Conservation (phyloP, 2,329 filamentous ascomycete species). For the Fusarium sp. region DNA sequence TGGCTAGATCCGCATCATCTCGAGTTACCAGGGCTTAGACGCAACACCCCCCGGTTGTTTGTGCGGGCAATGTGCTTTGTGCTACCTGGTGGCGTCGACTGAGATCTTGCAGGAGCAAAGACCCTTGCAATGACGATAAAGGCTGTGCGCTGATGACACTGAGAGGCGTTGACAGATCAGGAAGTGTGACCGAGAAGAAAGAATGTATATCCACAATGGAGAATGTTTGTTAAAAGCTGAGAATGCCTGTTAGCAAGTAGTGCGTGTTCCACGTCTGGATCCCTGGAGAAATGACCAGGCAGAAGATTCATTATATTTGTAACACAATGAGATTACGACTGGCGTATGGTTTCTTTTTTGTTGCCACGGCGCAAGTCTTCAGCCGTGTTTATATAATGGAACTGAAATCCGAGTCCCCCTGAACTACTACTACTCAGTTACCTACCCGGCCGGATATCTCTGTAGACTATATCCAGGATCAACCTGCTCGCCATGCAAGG, state of each 20-base stretch:
- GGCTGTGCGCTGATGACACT: not conserved
- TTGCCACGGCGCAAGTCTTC: not conserved
- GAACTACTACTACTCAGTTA: not conserved
- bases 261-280: not conserved
- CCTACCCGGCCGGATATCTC: not conserved
- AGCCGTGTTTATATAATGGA: not conserved
- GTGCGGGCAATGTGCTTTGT: constrained; percentile 16
- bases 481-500: not conserved
- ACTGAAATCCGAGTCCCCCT: constrained; percentile 19
- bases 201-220: not conserved
- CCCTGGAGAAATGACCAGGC: not conserved
- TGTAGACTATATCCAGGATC: not conserved
- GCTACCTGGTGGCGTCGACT: constrained; percentile 3
- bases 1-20: constrained; percentile 32
- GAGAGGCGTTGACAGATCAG: not conserved
- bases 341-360: constrained; percentile 3
- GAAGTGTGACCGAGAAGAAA: not conserved
- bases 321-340: not conserved
- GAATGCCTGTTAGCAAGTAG: not conserved
- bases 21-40: constrained; percentile 12
- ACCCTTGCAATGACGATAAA: not conserved
- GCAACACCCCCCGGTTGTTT: constrained; percentile 14
- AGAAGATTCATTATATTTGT: not conserved
- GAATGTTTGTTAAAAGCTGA: not conserved
- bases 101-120: constrained; percentile 2